Conservation (phyloP, 495 filamentous ascomycete species). For the Arthonia radiata region DNA sequence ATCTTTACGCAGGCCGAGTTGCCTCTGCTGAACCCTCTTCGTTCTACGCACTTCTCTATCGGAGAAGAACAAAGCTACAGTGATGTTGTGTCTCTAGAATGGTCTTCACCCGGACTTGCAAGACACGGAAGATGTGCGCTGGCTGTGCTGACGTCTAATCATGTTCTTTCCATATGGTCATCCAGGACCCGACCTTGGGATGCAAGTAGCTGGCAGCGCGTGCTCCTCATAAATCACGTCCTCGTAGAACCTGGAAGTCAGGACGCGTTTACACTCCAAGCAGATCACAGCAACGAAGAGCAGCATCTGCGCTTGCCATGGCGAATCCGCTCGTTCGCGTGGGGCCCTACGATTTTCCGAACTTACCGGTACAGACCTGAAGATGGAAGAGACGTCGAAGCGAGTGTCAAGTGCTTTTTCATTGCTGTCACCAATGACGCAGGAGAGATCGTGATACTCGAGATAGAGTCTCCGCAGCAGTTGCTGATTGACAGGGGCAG, state of each 20-base stretch:
- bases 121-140: slow-evolving; percentile 31
- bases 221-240: slow-evolving; percentile 11
- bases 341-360: slow-evolving; percentile 5
- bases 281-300: slow-evolving; percentile 4
- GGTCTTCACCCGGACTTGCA: slow-evolving; percentile 36
- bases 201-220: slow-evolving; percentile 10
- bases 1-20: no score
- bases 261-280: no score
- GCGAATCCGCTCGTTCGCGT: slow-evolving; percentile 11
- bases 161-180: slow-evolving; percentile 12
- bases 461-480: slow-evolving; percentile 9
- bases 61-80: slow-evolving; percentile 37
- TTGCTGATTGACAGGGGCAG: no score
- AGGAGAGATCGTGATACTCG: slow-evolving; percentile 16
- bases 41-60: slow-evolving; percentile 34
- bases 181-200: slow-evolving; percentile 5
- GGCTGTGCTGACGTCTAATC: slow-evolving; percentile 33
- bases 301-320: slow-evolving; percentile 3
- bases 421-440: slow-evolving; percentile 21
- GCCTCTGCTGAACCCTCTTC: no score
- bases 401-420: slow-evolving; percentile 7
- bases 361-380: slow-evolving; percentile 9
- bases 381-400: slow-evolving; percentile 3
- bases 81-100: slow-evolving; percentile 24
- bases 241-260: no score